Evolutionary conservation across 306 rosid genomes (phyloP), one percentile per base, ranked within the genome.

Genomic region (Malus domestica): DNA sequence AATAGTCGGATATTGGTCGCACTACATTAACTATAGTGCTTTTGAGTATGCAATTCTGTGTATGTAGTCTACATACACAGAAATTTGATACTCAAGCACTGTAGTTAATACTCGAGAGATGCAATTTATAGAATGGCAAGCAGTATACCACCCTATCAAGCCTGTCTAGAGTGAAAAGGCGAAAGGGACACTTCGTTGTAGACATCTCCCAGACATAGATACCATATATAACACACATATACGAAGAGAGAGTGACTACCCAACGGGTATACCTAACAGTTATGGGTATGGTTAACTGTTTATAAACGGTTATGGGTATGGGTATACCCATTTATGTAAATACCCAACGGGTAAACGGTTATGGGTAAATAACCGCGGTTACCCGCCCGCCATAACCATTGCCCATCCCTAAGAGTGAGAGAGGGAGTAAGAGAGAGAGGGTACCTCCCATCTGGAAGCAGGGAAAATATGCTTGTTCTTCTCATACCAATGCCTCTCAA

Each of bases 381-480:
- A 27, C 29, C 29, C 29, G 29, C 29, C 29, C 29, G 29, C 29
- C 29, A 27, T 27, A 27, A 27, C 29, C 3, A 0, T 27, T 27
- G 27, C 27, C 29, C 29, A 27, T 27, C 29, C 29, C 29, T 27
- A 27, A 27, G 29, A 27, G 23, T 46, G 42, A 62, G 32, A 52
- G 15, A 60, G 45, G 38, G 19, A 40, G 27, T 44, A 6, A 54
- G 30, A 35, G 15, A 40, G 64, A 64, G 27, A 42, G 55, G 42
- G 23, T 54, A 90, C 97, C 97, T 92, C 97, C 98, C 97, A 95
- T 92, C 97, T 95, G 72, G 98, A 95, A 79, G 98, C 97, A 54
- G 97, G 98, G 80, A 92, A 95, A 65, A 95, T 95, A 80, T 90
- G 97, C 87, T 95, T 95, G 88, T 95, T 92, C 91, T 90, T 95